Evolutionary conservation across 768 basidiomycete species (phyloP).

Genomic region (Cystobasidium onofrii): DNA sequence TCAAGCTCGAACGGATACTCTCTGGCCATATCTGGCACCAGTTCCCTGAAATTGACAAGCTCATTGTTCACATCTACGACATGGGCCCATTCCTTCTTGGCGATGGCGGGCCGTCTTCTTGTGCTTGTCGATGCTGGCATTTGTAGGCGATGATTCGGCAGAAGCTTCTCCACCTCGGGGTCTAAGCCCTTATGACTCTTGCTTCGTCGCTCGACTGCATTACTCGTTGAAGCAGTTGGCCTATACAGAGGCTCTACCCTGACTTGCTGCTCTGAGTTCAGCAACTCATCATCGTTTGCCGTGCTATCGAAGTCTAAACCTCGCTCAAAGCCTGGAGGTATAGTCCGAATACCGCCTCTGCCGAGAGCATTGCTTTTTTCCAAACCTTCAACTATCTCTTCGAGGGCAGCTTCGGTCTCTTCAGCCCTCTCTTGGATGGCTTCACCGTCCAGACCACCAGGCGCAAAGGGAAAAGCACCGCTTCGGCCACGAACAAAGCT

Average conservation of each 20-base stretch:
- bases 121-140: slow-evolving; percentile 40
- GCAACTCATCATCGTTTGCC: slow-evolving; percentile 43
- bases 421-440: slow-evolving; percentile 49
- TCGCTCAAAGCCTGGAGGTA: slow-evolving; percentile 74
- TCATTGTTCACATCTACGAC: slow-evolving; percentile 87
- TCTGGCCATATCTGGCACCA: slow-evolving; percentile 94
- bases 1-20: slow-evolving; percentile 99
- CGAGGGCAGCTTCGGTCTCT: slow-evolving; percentile 38
- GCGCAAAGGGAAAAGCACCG: slow-evolving; percentile 83
- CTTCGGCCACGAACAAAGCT: slow-evolving; percentile 91
- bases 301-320: slow-evolving; percentile 58
- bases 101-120: slow-evolving; percentile 51
- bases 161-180: slow-evolving; percentile 66
- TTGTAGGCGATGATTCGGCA: slow-evolving; percentile 49
- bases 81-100: slow-evolving; percentile 96
- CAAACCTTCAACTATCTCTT: slow-evolving; percentile 38
- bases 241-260: slow-evolving; percentile 39
- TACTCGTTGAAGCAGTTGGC: slow-evolving; percentile 37
- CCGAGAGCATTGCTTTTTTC: slow-evolving; percentile 42
- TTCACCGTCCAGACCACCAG: slow-evolving; percentile 77
- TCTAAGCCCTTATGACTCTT: slow-evolving; percentile 38
- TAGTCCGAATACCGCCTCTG: slow-evolving; percentile 51
- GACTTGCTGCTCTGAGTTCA: slow-evolving; percentile 43
- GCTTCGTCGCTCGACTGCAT: slow-evolving; percentile 21
- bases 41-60: slow-evolving; percentile 75